phyloP scores from a whole-genome alignment of 2,329 filamentous ascomycete genomes.

The Ophiocordyceps australis region DNA sequence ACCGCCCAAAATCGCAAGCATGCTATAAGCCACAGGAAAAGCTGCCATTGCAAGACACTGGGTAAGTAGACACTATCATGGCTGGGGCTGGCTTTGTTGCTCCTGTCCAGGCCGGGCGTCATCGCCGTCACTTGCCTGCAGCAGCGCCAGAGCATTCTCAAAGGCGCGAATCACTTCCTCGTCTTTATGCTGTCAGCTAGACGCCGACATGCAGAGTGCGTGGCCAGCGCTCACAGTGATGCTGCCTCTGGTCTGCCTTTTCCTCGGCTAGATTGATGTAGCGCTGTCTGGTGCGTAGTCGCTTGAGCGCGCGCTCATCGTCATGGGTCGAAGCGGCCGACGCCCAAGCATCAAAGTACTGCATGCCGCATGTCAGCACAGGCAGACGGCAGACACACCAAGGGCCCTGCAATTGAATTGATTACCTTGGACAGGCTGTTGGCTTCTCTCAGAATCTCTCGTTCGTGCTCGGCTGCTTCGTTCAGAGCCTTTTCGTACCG shows the following conservation, averaged over 20 bases:
- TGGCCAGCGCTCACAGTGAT: conserved; percentile 47
- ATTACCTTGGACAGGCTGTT: conserved; percentile 44
- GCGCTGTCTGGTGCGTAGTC: conserved; percentile 61
- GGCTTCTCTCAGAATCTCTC: conserved; percentile 47
- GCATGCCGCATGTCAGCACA: not conserved
- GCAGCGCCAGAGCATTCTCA: conserved; percentile 39
- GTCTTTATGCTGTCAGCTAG: conserved; percentile 8
- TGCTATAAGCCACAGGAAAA: too few relatives aligned
- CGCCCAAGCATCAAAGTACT: conserved; percentile 74
- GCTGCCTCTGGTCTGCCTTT: conserved; percentile 52
- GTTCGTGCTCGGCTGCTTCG: conserved; percentile 44
- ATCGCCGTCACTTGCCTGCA: conserved; percentile 16
- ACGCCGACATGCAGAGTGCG: conserved; percentile 2
- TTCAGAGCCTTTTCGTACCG: conserved; percentile 50
- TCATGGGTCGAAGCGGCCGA: conserved; percentile 54
- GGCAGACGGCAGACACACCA: too few relatives aligned
- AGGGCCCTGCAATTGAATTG: not conserved
- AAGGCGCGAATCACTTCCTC: conserved; percentile 43
- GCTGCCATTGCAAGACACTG: too few relatives aligned
- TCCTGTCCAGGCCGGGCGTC: not conserved
- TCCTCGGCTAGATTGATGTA: conserved; percentile 61
- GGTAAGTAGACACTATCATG: too few relatives aligned
- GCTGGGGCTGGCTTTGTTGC: not conserved
- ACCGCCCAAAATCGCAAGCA: too few relatives aligned
- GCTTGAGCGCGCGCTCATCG: conserved; percentile 58